Evolutionary conservation across 1,284 basidiomycete species (phyloP).

Genomic region (Dichomitus squalens): DNA sequence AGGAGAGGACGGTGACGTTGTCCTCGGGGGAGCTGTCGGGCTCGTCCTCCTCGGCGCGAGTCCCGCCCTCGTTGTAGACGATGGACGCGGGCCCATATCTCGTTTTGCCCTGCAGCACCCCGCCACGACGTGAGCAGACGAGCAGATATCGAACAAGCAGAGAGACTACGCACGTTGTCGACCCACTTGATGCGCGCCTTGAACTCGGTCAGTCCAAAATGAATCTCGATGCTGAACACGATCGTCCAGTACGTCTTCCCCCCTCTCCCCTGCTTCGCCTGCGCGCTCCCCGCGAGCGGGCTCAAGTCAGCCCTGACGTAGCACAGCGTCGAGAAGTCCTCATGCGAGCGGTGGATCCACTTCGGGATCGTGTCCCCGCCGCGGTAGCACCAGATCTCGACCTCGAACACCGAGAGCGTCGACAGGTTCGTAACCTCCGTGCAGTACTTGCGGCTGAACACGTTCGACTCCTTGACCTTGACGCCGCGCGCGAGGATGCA

Average conservation of each 20-base stretch:
- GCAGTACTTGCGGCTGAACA: conserved; percentile 78
- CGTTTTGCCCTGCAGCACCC: conserved; percentile 49
- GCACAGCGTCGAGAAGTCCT: conserved; percentile 74
- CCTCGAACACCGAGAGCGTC: conserved; percentile 76
- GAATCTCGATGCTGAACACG: conserved; percentile 79
- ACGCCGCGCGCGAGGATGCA: conserved; percentile 67
- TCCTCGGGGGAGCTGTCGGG: conserved; percentile 36
- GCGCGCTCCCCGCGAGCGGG: conserved; percentile 65
- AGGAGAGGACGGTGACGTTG: conserved; percentile 29
- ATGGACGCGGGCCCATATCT: conserved; percentile 77
- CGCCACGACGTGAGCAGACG: neutral
- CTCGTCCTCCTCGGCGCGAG: conserved; percentile 72
- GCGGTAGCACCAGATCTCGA: conserved; percentile 79
- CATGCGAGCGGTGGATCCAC: conserved; percentile 66
- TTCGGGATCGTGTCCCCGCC: conserved; percentile 67
- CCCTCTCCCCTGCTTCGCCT: conserved; percentile 60
- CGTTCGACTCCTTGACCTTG: conserved; percentile 77
- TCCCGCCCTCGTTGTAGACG: conserved; percentile 77
- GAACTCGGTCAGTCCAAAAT: conserved; percentile 80
- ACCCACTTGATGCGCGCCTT: conserved; percentile 80
- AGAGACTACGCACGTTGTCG: conserved; percentile 56
- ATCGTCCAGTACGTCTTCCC: conserved; percentile 79
- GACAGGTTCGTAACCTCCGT: conserved; percentile 76
- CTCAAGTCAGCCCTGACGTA: conserved; percentile 76
- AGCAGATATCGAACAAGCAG: conserved; percentile 4